phyloP scores from a whole-genome alignment of 768 basidiomycete genomes.

The Pulveroboletus sp. region DNA sequence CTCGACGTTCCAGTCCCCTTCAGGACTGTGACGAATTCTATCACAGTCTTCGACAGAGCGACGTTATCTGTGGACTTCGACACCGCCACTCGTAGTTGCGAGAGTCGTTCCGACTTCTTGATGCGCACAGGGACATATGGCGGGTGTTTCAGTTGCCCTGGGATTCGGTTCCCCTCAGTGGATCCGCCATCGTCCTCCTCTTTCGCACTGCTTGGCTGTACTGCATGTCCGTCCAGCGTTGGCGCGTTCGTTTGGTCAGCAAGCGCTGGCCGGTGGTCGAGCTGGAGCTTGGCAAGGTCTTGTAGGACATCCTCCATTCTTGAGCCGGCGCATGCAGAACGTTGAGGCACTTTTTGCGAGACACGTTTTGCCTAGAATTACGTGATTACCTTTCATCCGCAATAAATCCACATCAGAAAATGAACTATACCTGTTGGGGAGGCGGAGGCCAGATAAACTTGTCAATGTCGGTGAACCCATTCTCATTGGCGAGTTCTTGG shows the following conservation, averaged over 20 bases:
- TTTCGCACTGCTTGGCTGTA: conserved; percentile 26
- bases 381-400: background rate
- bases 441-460: conserved; percentile 73
- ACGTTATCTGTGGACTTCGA: conserved; percentile 49
- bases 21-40: conserved; percentile 58
- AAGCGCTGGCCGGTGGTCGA: conserved; percentile 47
- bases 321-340: conserved; percentile 28
- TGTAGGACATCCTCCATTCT: conserved; percentile 55
- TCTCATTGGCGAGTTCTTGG: conserved; percentile 51
- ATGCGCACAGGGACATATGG: conserved; percentile 31
- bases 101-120: conserved; percentile 45
- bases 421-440: conserved; percentile 28
- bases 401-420: background rate
- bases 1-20: conserved; percentile 58
- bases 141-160: conserved; percentile 14
- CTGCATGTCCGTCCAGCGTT: conserved; percentile 27
- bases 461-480: conserved; percentile 54
- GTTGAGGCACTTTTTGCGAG: conserved; percentile 11
- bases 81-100: conserved; percentile 41
- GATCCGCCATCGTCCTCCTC: conserved; percentile 25
- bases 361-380: conserved; percentile 29
- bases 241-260: conserved; percentile 46
- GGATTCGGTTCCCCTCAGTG: conserved; percentile 29
- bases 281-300: conserved; percentile 54
- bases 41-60: conserved; percentile 48